phyloP scores from a whole-genome alignment of 1,284 basidiomycete species.

The Pseudozyma pruni region DNA sequence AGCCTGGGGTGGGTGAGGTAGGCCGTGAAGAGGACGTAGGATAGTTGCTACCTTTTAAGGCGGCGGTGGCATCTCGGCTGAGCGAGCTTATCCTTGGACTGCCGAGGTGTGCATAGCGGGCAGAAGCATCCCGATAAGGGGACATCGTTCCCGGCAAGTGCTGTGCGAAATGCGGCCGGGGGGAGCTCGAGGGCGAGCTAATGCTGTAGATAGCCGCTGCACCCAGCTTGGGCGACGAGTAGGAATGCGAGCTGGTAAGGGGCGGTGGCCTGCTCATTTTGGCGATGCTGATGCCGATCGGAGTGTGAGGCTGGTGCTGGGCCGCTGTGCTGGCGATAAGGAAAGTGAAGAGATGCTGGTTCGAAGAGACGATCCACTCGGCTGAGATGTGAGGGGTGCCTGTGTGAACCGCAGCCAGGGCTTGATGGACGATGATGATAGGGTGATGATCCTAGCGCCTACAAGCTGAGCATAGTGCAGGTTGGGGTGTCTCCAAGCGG shows the following conservation, averaged over 20 bases:
- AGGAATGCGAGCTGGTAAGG: slow-evolving; percentile 32
- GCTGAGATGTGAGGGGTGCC: too few relatives aligned
- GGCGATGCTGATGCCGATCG: background rate
- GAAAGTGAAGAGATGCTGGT: background rate
- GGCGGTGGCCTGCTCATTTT: slow-evolving; percentile 56
- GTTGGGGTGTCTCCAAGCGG: background rate
- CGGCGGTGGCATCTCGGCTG: slow-evolving; percentile 58
- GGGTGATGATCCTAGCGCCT: background rate
- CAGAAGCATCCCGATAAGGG: slow-evolving; percentile 61
- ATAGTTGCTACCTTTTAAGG: slow-evolving; percentile 48
- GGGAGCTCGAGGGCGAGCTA: slow-evolving; percentile 56
- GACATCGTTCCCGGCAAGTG: slow-evolving; percentile 58
- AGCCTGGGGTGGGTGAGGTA: slow-evolving; percentile 43
- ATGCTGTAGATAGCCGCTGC: slow-evolving; percentile 40
- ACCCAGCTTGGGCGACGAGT: slow-evolving; percentile 46
- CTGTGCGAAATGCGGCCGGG: slow-evolving; percentile 51
- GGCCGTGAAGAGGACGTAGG: slow-evolving; percentile 61
- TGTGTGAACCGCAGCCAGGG: too few relatives aligned
- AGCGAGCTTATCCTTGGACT: slow-evolving; percentile 62
- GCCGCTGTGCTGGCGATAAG: too few relatives aligned
- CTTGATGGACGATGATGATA: background rate
- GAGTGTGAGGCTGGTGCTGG: background rate
- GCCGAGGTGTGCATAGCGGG: slow-evolving; percentile 55
- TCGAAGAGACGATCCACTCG: too few relatives aligned
- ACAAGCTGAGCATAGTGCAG: slow-evolving; percentile 7